Evolutionary conservation across 768 basidiomycete species (phyloP), one percentile per base, ranked within the genome.

Genomic region (Ramaria sp.): DNA sequence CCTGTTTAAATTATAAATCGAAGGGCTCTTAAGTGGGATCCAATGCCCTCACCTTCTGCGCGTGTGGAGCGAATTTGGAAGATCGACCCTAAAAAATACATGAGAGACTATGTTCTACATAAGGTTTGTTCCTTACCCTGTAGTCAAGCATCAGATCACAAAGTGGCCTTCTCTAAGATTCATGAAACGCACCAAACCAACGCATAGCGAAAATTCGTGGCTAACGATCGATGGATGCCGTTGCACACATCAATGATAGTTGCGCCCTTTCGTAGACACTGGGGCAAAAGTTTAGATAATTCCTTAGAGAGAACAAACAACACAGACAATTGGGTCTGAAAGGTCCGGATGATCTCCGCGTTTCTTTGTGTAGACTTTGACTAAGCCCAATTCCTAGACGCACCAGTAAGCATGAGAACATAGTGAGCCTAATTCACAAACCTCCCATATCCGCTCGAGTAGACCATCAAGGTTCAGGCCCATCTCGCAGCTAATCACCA

Each of bases 401-500:
- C 17, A 27, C 7, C n/a, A 33, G 45, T 20, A 51, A 45, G 24
- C n/a, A n/a, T 48, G 27, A n/a, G 12, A 37, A 52, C 24, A 20
- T 45, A 50, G 38, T 15, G 17, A 50, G 57, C 20, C 67, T 43
- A 51, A 20, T 22, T 15, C n/a, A 47, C 58, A 50, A 24, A 68
- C 70, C 58, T 69, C 63, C 76, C 76, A 77, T 42, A 76, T 74
- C 37, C 68, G 60, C 43, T 71, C 73, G 58, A 73, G 57, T 27
- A 78, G 62, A 62, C 69, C 70, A 52, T 77, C 76, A 50, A 75
- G 62, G 53, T 96, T 96, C 50, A 99, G 75, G 66, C 84, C 85
- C 79, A 96, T 78, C 71, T 98, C 94, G 69, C 94, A 97, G 63
- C 90, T 92, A 67, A 98, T 98, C 39, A 97, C 93, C n/a, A 95